Conservation (phyloP, 352 stramenopile species). For the Pythium phragmitis region DNA sequence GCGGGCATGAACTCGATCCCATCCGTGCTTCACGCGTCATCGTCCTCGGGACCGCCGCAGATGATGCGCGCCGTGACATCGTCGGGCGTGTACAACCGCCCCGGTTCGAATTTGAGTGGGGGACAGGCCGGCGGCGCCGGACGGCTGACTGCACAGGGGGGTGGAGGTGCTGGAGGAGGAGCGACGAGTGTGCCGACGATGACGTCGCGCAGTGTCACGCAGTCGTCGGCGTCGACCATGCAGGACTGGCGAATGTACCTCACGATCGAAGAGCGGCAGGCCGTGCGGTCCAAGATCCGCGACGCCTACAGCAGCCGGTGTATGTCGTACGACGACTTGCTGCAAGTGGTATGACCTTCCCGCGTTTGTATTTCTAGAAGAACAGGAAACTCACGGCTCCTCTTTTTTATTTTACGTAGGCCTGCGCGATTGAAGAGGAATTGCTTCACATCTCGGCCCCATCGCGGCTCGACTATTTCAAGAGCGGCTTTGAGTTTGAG, state of each 20-base stretch:
- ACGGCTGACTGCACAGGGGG: slow-evolving; percentile 10
- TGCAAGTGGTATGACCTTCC: slow-evolving; percentile 75
- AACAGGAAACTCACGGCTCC: not conserved
- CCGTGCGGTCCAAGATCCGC: slow-evolving; percentile 84
- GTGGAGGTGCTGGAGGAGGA: slow-evolving; percentile 20
- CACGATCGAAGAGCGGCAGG: slow-evolving; percentile 89
- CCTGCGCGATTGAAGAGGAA: slow-evolving; percentile 87
- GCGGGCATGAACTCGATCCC: slow-evolving; percentile 78
- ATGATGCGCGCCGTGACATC: slow-evolving; percentile 84
- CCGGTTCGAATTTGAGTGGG: slow-evolving; percentile 21
- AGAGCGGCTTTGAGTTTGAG: slow-evolving; percentile 90
- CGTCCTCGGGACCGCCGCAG: slow-evolving; percentile 72
- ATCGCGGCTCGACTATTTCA: slow-evolving; percentile 89
- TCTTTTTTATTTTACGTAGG: slow-evolving; percentile 34
- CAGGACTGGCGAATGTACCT: slow-evolving; percentile 90
- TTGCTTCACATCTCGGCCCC: slow-evolving; percentile 87
- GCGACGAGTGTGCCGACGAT: slow-evolving; percentile 25
- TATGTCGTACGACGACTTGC: slow-evolving; percentile 83
- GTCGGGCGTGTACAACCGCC: slow-evolving; percentile 79
- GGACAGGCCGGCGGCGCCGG: slow-evolving; percentile 4
- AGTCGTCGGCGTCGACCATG: slow-evolving; percentile 54
- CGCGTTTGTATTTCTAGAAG: not conserved
- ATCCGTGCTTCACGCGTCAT: slow-evolving; percentile 67
- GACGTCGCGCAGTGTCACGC: slow-evolving; percentile 55
- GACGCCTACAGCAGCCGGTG: slow-evolving; percentile 86